Conservation (phyloP, 495 filamentous ascomycete genomes). For the Aeminium ludgeri region DNA sequence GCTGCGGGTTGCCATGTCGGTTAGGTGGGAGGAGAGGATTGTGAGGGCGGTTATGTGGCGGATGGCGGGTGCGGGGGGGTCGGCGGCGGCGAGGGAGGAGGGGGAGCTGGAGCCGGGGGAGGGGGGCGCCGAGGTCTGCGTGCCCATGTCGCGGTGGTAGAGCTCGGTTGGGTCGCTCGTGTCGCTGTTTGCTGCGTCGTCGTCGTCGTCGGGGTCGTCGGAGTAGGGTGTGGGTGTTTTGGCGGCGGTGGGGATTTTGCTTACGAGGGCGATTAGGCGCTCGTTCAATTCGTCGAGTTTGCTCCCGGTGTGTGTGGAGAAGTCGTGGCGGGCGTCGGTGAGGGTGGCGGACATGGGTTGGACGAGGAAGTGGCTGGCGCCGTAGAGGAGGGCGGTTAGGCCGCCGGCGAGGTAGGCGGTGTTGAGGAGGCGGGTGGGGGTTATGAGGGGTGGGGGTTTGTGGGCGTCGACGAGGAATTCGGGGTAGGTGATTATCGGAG, state of each 20-base stretch:
- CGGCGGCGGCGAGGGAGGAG: conserved; percentile 16
- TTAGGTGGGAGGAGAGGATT: conserved; percentile 35
- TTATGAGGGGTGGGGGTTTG: conserved; percentile 65
- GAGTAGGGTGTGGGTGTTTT: conserved; percentile 11
- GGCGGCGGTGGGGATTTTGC: conserved; percentile 38
- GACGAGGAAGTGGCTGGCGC: conserved; percentile 61
- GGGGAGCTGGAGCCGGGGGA: conserved; percentile 23
- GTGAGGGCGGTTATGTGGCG: conserved; percentile 29
- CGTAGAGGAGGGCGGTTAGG: conserved; percentile 57
- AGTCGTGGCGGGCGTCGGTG: conserved; percentile 60
- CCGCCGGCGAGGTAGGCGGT: conserved; percentile 62
- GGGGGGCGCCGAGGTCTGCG: conserved; percentile 54
- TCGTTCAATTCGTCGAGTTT: conserved; percentile 55
- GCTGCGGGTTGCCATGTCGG: conserved; percentile 30
- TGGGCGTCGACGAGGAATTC: conserved; percentile 60
- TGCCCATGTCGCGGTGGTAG: conserved; percentile 77
- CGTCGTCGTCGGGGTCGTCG: conserved; percentile 22
- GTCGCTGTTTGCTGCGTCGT: conserved; percentile 31
- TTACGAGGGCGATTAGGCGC: conserved; percentile 55
- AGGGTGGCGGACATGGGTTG: conserved; percentile 67
- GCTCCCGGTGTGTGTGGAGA: conserved; percentile 46
- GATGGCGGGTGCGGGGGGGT: conserved; percentile 17
- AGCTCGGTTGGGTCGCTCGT: conserved; percentile 63
- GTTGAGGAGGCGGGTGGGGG: conserved; percentile 53
- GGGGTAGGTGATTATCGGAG: conserved; percentile 94